Base-by-base conservation (phyloP, 2,329 filamentous ascomycete genomes). In the Monilinia fructicola region DNA sequence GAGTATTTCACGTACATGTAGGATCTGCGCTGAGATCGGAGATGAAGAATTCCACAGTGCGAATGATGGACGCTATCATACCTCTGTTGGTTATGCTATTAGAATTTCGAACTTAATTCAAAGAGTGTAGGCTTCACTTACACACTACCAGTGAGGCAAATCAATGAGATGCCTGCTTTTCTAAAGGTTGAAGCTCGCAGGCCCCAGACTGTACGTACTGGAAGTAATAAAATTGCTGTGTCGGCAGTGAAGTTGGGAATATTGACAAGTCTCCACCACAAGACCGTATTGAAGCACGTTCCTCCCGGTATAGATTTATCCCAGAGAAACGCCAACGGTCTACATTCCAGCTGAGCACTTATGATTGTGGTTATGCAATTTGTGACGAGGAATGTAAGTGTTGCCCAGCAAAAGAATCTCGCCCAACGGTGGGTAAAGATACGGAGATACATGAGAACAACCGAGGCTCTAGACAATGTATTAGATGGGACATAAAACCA, bases 401-500 rank as follows among this genome's bases (percentile, higher is more conserved):
- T 28, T 26, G 12, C 38, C 21, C 55, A 59, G 23, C 55, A 59
- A 16, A 40, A 46, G 23, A 59, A 23, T 59, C 55, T 59, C 40
- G 55, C 7, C 40, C 31, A 12, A 1, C 40, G 31, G 16, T 59
- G 18, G 1, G 38, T 28, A 26, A 59, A 44, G 18, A 59, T 59
- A 6, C 55, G 55, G 5, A 59, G 55, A 46, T 59, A 59, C 40
- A 59, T 40, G 23, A 46, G 2, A 7, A 46, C 55, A 3, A 59
- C 38, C 1, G 55, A 59, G 18, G 44, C 14, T 59, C 38, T 3
- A 18, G 55, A 59, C n/a, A 44, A 38, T 2, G n/a, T 44, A 44
- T 59, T 59, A 4, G 55, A 40, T 14, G 55, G 38, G 23, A 26
- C 55, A 26, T 59, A 46, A 18, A 59, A 59, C 55, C 55, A 59